Evolutionary conservation across 2,329 filamentous ascomycete species (phyloP).

Genomic region (Ceratocystiopsis brevicomis): DNA sequence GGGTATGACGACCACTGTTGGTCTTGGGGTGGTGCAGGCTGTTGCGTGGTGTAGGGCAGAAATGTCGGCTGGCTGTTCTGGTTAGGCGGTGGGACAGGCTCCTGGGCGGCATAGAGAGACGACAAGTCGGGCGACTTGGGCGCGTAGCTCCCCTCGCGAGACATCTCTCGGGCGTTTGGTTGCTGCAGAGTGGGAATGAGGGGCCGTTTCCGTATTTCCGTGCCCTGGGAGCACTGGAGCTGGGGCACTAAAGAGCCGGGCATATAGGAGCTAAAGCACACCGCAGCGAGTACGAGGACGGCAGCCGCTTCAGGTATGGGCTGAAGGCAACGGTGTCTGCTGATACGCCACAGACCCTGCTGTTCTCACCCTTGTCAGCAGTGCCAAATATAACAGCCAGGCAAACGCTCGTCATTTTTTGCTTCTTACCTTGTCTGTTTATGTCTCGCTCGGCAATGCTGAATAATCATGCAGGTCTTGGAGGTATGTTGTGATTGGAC

Average conservation of each 20-base stretch:
- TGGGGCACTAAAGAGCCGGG: too few relatives aligned
- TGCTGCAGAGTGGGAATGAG: too few relatives aligned
- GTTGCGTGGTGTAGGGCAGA: constrained; percentile 9
- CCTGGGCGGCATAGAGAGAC: constrained; percentile 27
- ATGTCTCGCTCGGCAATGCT: neutral
- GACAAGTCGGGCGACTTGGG: constrained; percentile 41
- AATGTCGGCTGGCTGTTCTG: constrained; percentile 8
- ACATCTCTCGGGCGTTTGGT: constrained; percentile 19
- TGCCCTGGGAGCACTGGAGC: too few relatives aligned
- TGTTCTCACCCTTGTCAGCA: too few relatives aligned
- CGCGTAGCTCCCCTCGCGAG: constrained; percentile 31
- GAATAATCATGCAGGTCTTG: neutral
- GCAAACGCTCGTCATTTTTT: too few relatives aligned
- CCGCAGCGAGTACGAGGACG: too few relatives aligned
- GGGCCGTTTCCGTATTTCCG: too few relatives aligned
- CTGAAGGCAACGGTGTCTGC: too few relatives aligned
- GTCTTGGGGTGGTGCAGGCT: constrained; percentile 9
- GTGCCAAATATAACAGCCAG: too few relatives aligned
- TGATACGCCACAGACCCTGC: too few relatives aligned
- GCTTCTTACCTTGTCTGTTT: neutral
- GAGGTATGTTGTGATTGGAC: neutral
- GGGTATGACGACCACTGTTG: constrained; percentile 6
- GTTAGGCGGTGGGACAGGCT: constrained; percentile 11
- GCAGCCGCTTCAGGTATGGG: too few relatives aligned
- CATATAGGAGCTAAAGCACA: too few relatives aligned